A percentile compares a stretch with the other conserved stretches of the same genome.
These are phyloP conservation scores for Aspergillus conjunctus DNA, from an alignment of 495 filamentous ascomycete species.

Conservation along the genomic window DNA sequence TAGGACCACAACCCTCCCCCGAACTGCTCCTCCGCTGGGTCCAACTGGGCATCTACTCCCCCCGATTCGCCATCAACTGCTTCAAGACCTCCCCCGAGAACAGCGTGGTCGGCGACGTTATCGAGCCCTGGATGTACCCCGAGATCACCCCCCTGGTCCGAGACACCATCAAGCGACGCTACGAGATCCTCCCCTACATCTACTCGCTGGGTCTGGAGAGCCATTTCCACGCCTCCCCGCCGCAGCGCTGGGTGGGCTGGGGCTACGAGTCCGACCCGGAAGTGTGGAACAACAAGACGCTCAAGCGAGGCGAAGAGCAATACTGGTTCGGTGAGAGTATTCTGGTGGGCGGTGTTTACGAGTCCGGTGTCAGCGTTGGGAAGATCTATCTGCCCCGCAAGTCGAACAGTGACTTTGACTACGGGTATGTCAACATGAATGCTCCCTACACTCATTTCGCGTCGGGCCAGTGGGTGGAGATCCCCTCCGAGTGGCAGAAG, in stretches of 20 bases:
- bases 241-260: slow-evolving; percentile 70
- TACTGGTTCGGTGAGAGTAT: slow-evolving; percentile 73
- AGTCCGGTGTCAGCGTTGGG: slow-evolving; percentile 53
- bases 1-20: slow-evolving; percentile 64
- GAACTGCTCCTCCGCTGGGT: slow-evolving; percentile 72
- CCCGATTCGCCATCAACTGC: slow-evolving; percentile 73
- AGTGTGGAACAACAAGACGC: slow-evolving; percentile 56
- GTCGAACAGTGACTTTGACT: slow-evolving; percentile 39
- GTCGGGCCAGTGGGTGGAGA: slow-evolving; percentile 62
- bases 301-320: slow-evolving; percentile 62
- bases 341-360: slow-evolving; percentile 66
- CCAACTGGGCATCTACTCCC: slow-evolving; percentile 67
- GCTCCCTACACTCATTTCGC: slow-evolving; percentile 59
- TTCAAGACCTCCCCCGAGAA: slow-evolving; percentile 67
- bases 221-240: slow-evolving; percentile 57
- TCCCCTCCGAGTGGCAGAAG: slow-evolving; percentile 57
- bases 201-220: slow-evolving; percentile 64
- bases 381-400: slow-evolving; percentile 63
- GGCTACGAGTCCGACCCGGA: slow-evolving; percentile 64
- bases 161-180: slow-evolving; percentile 64
- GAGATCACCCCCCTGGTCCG: slow-evolving; percentile 61
- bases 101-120: slow-evolving; percentile 65
- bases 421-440: slow-evolving; percentile 64
- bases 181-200: slow-evolving; percentile 69
- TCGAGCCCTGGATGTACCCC: slow-evolving; percentile 74